Evolutionary conservation across 306 rosid species (phyloP).

Genomic region (Malus sylvestris): DNA sequence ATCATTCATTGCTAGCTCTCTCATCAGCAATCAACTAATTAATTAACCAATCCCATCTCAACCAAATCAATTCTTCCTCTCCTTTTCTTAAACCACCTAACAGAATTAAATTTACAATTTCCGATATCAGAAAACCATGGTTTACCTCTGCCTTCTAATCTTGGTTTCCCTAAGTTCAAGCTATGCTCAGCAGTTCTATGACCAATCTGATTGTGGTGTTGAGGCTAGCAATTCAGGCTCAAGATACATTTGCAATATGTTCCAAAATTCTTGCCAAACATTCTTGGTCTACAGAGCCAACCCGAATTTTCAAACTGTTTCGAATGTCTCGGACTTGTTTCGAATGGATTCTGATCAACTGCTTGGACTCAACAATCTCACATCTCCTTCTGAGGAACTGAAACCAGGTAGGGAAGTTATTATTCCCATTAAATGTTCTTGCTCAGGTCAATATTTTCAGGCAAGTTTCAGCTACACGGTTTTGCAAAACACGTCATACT

Average conservation of each 20-base stretch:
- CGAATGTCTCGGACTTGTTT: constrained; percentile 35
- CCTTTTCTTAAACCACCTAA: not conserved
- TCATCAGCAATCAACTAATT: not conserved
- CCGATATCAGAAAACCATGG: constrained; percentile 17
- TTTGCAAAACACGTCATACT: constrained; percentile 15
- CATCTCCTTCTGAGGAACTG: constrained; percentile 27
- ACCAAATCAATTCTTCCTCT: not conserved
- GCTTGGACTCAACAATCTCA: constrained; percentile 30
- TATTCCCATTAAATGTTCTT: constrained; percentile 44
- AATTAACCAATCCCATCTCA: not conserved
- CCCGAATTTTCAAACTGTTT: constrained; percentile 27
- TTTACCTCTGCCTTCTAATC: constrained; percentile 28
- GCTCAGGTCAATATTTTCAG: constrained; percentile 38
- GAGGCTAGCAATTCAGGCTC: constrained; percentile 24
- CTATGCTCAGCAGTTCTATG: constrained; percentile 39
- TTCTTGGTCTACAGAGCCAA: constrained; percentile 55
- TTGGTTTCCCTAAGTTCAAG: constrained; percentile 26
- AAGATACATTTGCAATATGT: constrained; percentile 43
- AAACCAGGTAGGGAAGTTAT: constrained; percentile 48
- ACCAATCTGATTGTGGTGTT: constrained; percentile 25
- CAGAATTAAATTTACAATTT: not conserved
- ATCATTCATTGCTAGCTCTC: not conserved
- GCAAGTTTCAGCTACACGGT: constrained; percentile 31
- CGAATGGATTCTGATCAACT: constrained; percentile 11
- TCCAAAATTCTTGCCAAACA: constrained; percentile 41